These are phyloP conservation scores for Lactarius hengduanensis DNA, from an alignment of 768 basidiomycete genomes.

Conservation along the genomic window DNA sequence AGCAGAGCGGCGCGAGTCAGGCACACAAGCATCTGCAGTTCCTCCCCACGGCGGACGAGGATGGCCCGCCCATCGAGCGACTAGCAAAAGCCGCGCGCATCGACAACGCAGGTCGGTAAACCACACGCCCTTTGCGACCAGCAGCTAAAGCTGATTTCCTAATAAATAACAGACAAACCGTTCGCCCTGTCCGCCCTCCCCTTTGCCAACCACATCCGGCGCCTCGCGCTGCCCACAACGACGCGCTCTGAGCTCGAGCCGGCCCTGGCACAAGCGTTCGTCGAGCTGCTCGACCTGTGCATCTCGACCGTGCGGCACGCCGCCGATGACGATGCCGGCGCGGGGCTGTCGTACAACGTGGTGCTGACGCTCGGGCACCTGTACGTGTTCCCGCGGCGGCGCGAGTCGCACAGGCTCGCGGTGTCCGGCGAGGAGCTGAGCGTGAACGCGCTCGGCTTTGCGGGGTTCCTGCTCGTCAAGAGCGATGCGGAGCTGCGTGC, in stretches of 20 bases:
- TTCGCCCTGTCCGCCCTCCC: slow-evolving; percentile 66
- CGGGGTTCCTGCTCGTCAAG: slow-evolving; percentile 86
- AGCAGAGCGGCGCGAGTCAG: slow-evolving; percentile 84
- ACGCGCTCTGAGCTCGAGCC: slow-evolving; percentile 47
- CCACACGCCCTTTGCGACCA: slow-evolving; percentile 22
- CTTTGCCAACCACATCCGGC: slow-evolving; percentile 78
- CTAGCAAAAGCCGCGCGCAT: slow-evolving; percentile 58
- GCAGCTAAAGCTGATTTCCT: not conserved
- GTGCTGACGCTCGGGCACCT: slow-evolving; percentile 81
- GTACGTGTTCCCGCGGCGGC: slow-evolving; percentile 76
- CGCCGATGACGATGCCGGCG: slow-evolving; percentile 36
- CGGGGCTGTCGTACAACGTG: slow-evolving; percentile 79
- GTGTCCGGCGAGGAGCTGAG: slow-evolving; percentile 58
- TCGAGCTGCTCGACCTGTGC: slow-evolving; percentile 72
- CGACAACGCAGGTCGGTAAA: slow-evolving; percentile 51
- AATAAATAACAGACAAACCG: slow-evolving; percentile 53
- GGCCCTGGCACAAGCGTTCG: slow-evolving; percentile 57
- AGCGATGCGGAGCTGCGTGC: slow-evolving; percentile 72
- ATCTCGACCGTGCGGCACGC: slow-evolving; percentile 73
- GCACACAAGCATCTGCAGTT: slow-evolving; percentile 91
- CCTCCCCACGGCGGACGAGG: slow-evolving; percentile 55
- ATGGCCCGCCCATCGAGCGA: slow-evolving; percentile 75
- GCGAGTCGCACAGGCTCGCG: slow-evolving; percentile 54
- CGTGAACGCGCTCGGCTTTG: slow-evolving; percentile 87
- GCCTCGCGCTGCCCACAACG: slow-evolving; percentile 41